A percentile compares a stretch with the other conserved stretches of the same genome.
Conservation (phyloP, 192 early-diverging fungal species). For the Rhizoclosmatium sp. region DNA sequence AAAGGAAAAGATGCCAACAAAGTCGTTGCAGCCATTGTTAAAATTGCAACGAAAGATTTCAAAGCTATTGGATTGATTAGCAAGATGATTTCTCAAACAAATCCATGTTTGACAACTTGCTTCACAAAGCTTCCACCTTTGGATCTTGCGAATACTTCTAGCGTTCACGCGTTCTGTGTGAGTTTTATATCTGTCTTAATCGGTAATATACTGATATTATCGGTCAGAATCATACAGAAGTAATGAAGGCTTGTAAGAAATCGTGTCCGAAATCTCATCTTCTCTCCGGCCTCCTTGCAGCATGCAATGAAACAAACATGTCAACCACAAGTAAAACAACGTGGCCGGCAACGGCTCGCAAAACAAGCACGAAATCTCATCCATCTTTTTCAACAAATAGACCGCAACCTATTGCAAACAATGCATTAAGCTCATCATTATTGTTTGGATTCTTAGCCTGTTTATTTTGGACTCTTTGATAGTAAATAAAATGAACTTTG, state of each 20-base stretch:
- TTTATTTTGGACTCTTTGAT: too few species aligned
- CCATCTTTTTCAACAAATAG: too few species aligned
- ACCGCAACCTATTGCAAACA: too few species aligned
- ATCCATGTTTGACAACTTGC: neutral
- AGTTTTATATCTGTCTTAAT: neutral
- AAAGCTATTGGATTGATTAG: neutral
- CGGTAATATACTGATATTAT: too few species aligned
- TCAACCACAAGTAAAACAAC: neutral
- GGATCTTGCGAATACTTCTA: neutral
- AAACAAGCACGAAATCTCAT: too few species aligned
- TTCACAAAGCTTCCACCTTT: neutral
- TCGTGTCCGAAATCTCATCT: neutral
- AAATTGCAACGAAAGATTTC: neutral
- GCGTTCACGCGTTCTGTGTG: neutral
- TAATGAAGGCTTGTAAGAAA: neutral
- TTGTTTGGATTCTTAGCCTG: too few species aligned
- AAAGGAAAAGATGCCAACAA: neutral
- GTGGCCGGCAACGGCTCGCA: too few species aligned
- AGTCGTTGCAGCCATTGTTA: neutral
- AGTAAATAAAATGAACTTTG: too few species aligned
- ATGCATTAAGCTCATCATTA: too few species aligned
- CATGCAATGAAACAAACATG: neutral
- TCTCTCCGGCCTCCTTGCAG: neutral
- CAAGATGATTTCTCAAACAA: neutral
- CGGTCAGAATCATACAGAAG: neutral